Percentiles rank a stretch among this genome's conserved stretches.
These are phyloP conservation scores for Phytophthora syringae DNA, from an alignment of 352 stramenopile species.

Conservation along the genomic window DNA sequence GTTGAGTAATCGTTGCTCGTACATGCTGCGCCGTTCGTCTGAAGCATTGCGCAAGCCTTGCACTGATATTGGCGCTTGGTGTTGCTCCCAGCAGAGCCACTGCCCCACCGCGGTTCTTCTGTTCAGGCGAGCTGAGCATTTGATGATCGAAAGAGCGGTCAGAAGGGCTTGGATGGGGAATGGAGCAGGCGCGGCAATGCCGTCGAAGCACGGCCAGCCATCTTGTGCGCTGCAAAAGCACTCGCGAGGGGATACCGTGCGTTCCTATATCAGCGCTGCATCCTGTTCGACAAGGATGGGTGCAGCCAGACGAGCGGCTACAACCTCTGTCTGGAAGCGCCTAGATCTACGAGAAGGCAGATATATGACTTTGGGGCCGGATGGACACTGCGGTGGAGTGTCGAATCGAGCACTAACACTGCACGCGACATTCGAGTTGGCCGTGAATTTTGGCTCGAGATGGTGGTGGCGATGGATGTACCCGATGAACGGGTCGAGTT, in stretches of 20 bases:
- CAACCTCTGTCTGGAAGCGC: constrained; percentile 24
- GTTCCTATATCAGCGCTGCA: constrained; percentile 29
- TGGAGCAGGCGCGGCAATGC: not conserved
- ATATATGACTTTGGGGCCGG: constrained; percentile 16
- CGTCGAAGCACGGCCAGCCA: not conserved
- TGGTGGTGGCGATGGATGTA: constrained; percentile 16
- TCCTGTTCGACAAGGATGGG: constrained; percentile 14
- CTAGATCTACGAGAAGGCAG: constrained; percentile 26
- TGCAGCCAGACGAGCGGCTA: not conserved
- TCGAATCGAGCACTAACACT: constrained; percentile 12
- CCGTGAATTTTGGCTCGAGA: constrained; percentile 24
- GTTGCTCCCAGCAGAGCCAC: not conserved
- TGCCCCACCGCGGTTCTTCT: not conserved
- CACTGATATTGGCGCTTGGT: no score
- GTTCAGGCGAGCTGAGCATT: constrained; percentile 4
- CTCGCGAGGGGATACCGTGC: constrained; percentile 3
- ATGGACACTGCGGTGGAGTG: constrained; percentile 9
- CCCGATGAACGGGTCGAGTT: not conserved
- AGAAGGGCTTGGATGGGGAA: no score
- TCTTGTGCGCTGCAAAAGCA: constrained; percentile 4
- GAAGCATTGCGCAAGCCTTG: not conserved
- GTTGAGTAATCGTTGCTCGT: no score
- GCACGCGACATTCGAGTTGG: constrained; percentile 24
- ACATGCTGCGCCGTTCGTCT: no score
- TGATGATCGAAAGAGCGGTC: constrained; percentile 15